Conservation (phyloP, 768 basidiomycete species). For the Russula dissimulans region DNA sequence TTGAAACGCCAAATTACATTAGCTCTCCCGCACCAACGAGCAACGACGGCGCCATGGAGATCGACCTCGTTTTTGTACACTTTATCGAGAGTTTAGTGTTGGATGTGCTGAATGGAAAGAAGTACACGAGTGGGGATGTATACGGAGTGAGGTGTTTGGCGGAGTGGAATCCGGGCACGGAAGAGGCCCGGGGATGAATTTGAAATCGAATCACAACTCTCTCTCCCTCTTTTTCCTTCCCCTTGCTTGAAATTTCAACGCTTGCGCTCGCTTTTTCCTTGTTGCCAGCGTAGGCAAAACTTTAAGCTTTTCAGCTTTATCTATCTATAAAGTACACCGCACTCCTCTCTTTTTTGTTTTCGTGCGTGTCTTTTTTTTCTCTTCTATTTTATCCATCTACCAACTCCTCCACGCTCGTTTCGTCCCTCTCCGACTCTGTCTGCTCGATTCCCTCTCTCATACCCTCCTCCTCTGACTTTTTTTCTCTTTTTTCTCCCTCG, state of each 20-base stretch:
- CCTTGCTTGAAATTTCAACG: not conserved
- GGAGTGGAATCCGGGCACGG: no score
- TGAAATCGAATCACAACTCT: not conserved
- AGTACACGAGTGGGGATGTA: constrained; percentile 45
- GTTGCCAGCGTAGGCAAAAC: constrained; percentile 13
- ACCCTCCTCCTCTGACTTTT: constrained; percentile 48
- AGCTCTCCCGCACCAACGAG: constrained; percentile 45
- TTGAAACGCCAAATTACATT: constrained; percentile 47
- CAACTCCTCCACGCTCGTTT: constrained; percentile 24
- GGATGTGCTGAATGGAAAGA: constrained; percentile 39
- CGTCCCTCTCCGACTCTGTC: constrained; percentile 26
- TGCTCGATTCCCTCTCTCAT: constrained; percentile 27
- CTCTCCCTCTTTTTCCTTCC: not conserved
- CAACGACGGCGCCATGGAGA: constrained; percentile 33
- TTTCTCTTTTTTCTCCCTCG: constrained; percentile 30
- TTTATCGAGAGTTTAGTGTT: constrained; percentile 52
- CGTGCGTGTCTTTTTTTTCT: constrained; percentile 33
- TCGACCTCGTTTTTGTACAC: constrained; percentile 66
- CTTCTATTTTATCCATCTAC: constrained; percentile 14
- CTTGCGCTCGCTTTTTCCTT: constrained; percentile 14
- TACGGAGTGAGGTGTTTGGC: no score
- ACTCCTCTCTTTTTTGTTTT: constrained; percentile 32
- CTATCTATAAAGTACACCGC: constrained; percentile 32
- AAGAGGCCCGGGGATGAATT: no score
- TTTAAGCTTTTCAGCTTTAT: constrained; percentile 20